Evolutionary conservation across 2,329 filamentous ascomycete genomes (phyloP).

Genomic region (Nemania sp.): DNA sequence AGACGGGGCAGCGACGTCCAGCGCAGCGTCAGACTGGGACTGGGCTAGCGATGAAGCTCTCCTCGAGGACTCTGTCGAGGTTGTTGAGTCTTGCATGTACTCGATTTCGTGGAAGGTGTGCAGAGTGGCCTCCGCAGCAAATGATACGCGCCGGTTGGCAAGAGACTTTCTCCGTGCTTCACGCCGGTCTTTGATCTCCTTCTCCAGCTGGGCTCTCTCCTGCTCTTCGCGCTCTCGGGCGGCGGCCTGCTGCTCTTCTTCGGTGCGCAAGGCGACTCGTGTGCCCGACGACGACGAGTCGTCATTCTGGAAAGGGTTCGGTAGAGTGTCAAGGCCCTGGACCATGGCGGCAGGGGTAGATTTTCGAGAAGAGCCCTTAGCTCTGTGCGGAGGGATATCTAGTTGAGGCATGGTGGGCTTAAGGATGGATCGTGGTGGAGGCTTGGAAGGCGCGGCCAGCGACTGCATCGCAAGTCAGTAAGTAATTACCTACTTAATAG

Average conservation of each 20-base stretch:
- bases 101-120: constrained; percentile 97
- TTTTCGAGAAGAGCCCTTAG: constrained; percentile 55
- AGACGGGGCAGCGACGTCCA: constrained; percentile 59
- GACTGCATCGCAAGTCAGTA: constrained; percentile 47
- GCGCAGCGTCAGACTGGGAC: constrained; percentile 37
- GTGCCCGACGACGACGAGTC: constrained; percentile 46
- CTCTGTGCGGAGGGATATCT: constrained; percentile 69
- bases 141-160: constrained; percentile 91
- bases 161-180: constrained; percentile 92
- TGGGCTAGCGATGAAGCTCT: constrained; percentile 66
- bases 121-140: constrained; percentile 93
- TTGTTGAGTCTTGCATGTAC: constrained; percentile 83
- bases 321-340: constrained; percentile 46
- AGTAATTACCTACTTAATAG: neutral
- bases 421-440: constrained; percentile 71
- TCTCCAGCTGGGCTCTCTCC: constrained; percentile 61
- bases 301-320: constrained; percentile 50
- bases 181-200: constrained; percentile 69
- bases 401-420: constrained; percentile 74
- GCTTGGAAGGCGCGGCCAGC: constrained; percentile 54
- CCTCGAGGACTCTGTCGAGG: constrained; percentile 74
- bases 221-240: constrained; percentile 70
- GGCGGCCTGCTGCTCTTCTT: constrained; percentile 71
- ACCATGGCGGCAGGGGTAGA: constrained; percentile 44
- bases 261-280: constrained; percentile 67